A percentile compares a stretch with the other conserved stretches of the same genome.
phyloP scores from a whole-genome alignment of 345 rosid genomes.

The Mallotus nudiflorus region DNA sequence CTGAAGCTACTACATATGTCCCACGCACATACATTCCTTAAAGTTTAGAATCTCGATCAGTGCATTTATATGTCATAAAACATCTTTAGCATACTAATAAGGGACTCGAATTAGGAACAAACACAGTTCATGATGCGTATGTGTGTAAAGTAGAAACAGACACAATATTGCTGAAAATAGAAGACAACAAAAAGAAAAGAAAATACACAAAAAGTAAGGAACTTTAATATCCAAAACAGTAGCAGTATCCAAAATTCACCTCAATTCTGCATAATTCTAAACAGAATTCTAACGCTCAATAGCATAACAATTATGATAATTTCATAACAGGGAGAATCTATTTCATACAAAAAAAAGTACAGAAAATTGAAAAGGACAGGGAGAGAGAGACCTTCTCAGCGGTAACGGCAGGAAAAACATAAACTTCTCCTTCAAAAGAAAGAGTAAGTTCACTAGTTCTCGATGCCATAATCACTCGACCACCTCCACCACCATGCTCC shows the following conservation, averaged over 20 bases:
- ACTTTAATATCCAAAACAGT: no score
- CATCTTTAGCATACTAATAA: not conserved
- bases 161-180: not conserved
- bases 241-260: no score
- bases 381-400: conserved; percentile 47
- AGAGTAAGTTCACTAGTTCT: conserved; percentile 71
- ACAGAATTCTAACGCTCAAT: no score
- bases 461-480: conserved; percentile 38
- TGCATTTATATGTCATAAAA: not conserved
- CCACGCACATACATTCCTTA: not conserved
- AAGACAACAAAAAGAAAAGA: not conserved
- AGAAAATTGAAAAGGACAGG: not conserved
- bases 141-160: not conserved
- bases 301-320: no score
- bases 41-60: not conserved
- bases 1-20: not conserved
- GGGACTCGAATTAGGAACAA: no score
- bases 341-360: no score
- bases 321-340: no score
- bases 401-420: conserved; percentile 67
- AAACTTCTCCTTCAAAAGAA: conserved; percentile 75
- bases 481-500: conserved; percentile 30
- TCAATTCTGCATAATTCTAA: no score
- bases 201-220: not conserved
- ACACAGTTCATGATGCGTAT: not conserved